Conservation (phyloP, 495 filamentous ascomycete genomes). For the Pyrenopolyporus hunteri region DNA sequence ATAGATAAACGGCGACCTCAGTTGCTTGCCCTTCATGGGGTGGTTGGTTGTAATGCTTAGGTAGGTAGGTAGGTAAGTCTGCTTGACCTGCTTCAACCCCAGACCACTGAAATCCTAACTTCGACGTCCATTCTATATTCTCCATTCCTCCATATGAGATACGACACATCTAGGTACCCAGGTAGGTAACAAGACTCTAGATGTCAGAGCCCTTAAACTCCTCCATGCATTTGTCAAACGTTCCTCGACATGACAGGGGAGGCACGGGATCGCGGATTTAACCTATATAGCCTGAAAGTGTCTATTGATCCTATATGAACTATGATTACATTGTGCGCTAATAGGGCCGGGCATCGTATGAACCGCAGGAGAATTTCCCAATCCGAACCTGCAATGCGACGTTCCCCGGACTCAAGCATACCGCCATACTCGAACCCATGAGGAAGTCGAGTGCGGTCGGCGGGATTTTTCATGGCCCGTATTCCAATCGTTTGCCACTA, state of each 20-base stretch:
- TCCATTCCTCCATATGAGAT: background rate
- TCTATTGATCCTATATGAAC: conserved; percentile 26
- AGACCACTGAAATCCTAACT: too few relatives aligned
- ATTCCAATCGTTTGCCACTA: conserved; percentile 23
- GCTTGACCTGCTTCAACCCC: too few relatives aligned
- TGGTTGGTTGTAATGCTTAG: too few relatives aligned
- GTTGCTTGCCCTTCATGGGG: too few relatives aligned
- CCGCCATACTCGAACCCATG: conserved; percentile 23
- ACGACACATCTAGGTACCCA: too few relatives aligned
- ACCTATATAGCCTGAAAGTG: conserved; percentile 34
- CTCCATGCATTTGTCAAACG: background rate
- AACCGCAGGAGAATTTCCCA: conserved; percentile 15
- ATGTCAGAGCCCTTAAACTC: background rate
- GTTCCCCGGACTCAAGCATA: conserved; percentile 32
- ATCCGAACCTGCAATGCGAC: conserved; percentile 19
- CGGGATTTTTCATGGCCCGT: background rate
- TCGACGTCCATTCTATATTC: too few relatives aligned
- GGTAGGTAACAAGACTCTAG: background rate
- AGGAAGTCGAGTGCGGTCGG: conserved; percentile 10
- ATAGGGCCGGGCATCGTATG: conserved; percentile 6
- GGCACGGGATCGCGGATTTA: conserved; percentile 17
- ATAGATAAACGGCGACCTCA: too few relatives aligned
- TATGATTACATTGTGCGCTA: conserved; percentile 30
- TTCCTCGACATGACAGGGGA: background rate
- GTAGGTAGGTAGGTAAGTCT: too few relatives aligned